Percentiles rank a stretch among this genome's conserved stretches.
Evolutionary conservation across 148 eudicot species (phyloP).

Genomic region (Cornus suecica): DNA sequence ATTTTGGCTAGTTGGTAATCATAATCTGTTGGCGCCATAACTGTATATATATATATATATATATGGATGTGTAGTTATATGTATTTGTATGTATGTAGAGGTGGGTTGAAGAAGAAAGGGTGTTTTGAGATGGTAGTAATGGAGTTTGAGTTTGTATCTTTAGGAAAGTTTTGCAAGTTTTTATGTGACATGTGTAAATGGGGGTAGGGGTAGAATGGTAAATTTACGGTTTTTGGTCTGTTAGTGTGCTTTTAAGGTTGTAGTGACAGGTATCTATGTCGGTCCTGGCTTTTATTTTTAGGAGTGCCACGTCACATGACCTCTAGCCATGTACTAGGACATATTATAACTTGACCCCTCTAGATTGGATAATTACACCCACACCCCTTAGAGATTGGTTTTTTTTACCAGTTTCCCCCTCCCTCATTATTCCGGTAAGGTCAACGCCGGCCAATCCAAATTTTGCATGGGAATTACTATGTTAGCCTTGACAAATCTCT

Average conservation of each 20-base stretch:
- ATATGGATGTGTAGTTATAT: neutral
- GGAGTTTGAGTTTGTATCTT: neutral
- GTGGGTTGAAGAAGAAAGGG: neutral
- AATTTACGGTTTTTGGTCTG: neutral
- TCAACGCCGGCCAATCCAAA: too few species aligned
- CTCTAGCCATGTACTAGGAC: neutral
- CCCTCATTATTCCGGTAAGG: too few species aligned
- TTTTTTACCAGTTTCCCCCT: too few species aligned
- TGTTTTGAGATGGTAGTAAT: neutral
- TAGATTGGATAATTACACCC: too few species aligned
- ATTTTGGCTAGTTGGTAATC: neutral
- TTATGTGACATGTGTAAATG: neutral
- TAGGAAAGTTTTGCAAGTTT: neutral
- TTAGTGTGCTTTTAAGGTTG: neutral
- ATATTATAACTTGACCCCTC: too few species aligned
- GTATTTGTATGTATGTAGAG: too few species aligned
- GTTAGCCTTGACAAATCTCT: too few species aligned
- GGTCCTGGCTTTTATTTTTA: neutral
- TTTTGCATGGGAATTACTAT: too few species aligned
- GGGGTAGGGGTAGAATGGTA: neutral
- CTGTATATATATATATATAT: neutral
- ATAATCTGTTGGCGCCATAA: constrained; percentile 7
- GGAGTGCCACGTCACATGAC: neutral
- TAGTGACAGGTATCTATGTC: neutral
- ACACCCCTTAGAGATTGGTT: too few species aligned